Conservation (phyloP, 2,329 filamentous ascomycete genomes). For the Dactylellina drechsleri region DNA sequence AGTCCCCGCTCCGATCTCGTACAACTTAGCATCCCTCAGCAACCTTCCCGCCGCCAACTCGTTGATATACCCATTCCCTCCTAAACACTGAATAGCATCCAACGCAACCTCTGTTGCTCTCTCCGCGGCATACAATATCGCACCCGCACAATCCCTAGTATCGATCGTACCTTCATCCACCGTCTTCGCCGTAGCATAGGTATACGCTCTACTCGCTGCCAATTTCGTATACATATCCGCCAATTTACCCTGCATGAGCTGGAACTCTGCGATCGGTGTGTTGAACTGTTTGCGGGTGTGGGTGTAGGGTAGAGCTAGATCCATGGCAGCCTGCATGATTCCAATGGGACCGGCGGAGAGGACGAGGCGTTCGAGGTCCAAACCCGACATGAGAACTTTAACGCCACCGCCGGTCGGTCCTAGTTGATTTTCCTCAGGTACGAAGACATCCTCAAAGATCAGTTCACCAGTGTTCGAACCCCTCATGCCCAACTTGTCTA, state of each 20-base stretch:
- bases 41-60: conserved; percentile 91
- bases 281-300: conserved; percentile 92
- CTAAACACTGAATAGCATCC: conserved; percentile 90
- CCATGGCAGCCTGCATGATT: conserved; percentile 91
- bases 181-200: conserved; percentile 79
- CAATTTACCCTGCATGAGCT: conserved; percentile 89
- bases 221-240: conserved; percentile 98
- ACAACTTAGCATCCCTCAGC: conserved; percentile 80
- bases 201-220: conserved; percentile 84
- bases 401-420: conserved; percentile 84
- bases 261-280: conserved; percentile 85
- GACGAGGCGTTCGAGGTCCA: conserved; percentile 92
- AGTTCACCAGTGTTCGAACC: conserved; percentile 96
- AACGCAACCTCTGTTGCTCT: conserved; percentile 85
- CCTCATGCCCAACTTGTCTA: conserved; percentile 98
- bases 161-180: conserved; percentile 81
- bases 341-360: conserved; percentile 89
- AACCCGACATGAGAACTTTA: conserved; percentile 91
- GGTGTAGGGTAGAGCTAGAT: conserved; percentile 85
- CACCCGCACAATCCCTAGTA: conserved; percentile 93
- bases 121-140: conserved; percentile 92
- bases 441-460: conserved; percentile 88
- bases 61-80: conserved; percentile 95
- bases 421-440: conserved; percentile 82
- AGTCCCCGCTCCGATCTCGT: conserved; percentile 96